Conservation (phyloP, 2,329 filamentous ascomycete genomes). For the Triangularia setosa region DNA sequence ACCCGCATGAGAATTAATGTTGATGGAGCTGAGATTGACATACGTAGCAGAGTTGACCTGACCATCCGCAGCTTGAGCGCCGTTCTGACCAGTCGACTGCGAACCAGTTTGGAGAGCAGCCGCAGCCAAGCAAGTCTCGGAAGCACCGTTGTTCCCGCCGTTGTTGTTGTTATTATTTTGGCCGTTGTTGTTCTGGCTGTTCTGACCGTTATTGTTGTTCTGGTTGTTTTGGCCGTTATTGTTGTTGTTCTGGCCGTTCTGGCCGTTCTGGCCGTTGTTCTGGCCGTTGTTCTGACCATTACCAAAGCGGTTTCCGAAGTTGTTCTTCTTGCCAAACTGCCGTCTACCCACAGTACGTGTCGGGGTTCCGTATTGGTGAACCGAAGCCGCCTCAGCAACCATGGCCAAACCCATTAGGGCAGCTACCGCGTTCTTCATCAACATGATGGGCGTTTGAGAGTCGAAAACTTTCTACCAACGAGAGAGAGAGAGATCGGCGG, state of each 20-base stretch:
- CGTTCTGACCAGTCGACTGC: constrained; percentile 44
- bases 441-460: constrained; percentile 40
- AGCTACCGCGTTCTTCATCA: constrained; percentile 47
- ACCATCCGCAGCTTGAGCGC: constrained; percentile 37
- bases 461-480: constrained; percentile 4
- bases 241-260: constrained; percentile 17
- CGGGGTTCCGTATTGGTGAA: constrained; percentile 36
- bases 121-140: constrained; percentile 37
- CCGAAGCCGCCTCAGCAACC: constrained; percentile 42
- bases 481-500: constrained; percentile 3
- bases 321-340: constrained; percentile 31
- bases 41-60: constrained; percentile 52
- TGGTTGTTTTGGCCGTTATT: constrained; percentile 22
- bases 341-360: constrained; percentile 37
- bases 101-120: constrained; percentile 50
- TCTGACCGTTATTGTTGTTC: constrained; percentile 24
- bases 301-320: constrained; percentile 12
- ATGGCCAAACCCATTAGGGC: constrained; percentile 47
- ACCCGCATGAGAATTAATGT: background rate
- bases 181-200: constrained; percentile 29
- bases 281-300: constrained; percentile 21
- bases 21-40: constrained; percentile 25
- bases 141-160: constrained; percentile 27
- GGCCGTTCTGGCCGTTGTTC: no score
- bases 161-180: constrained; percentile 24